Evolutionary conservation across 768 basidiomycete species (phyloP).

Genomic region (Lenzites betulinus): DNA sequence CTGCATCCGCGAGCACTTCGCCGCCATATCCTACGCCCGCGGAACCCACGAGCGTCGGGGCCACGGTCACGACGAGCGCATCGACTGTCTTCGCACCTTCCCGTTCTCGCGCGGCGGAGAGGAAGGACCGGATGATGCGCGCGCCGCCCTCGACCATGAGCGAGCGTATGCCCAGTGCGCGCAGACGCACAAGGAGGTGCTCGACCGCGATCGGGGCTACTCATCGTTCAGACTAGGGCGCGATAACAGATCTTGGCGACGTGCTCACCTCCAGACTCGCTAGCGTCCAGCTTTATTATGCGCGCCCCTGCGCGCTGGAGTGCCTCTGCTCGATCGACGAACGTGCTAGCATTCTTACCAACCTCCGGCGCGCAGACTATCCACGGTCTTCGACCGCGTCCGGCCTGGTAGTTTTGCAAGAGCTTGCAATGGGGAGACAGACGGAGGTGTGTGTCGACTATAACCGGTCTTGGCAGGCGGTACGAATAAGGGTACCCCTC

Average conservation of each 20-base stretch:
- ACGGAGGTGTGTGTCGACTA: conserved; percentile 78
- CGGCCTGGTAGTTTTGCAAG: conserved; percentile 59
- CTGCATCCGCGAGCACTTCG: conserved; percentile 26
- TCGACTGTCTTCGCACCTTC: conserved; percentile 48
- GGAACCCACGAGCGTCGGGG: conserved; percentile 80
- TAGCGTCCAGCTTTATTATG: conserved; percentile 57
- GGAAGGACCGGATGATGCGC: conserved; percentile 73
- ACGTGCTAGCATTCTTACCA: conserved; percentile 32
- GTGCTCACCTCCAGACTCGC: conserved; percentile 8
- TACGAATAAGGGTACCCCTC: conserved; percentile 26
- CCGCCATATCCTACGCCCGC: conserved; percentile 62
- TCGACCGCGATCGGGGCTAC: conserved; percentile 47
- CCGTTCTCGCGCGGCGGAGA: conserved; percentile 35
- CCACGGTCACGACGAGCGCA: conserved; percentile 79
- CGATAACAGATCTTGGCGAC: background rate
- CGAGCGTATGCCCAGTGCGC: conserved; percentile 58
- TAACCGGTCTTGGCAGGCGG: conserved; percentile 73
- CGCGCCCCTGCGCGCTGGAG: conserved; percentile 70
- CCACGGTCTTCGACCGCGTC: conserved; percentile 71
- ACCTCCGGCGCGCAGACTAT: conserved; percentile 52
- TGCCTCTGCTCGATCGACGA: conserved; percentile 37
- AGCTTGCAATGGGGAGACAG: conserved; percentile 70
- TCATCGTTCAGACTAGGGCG: background rate
- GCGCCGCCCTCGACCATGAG: conserved; percentile 98
- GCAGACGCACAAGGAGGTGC: conserved; percentile 53